These are phyloP conservation scores for Russula griseocarnosa DNA, from an alignment of 768 basidiomycete species.

Conservation along the genomic window DNA sequence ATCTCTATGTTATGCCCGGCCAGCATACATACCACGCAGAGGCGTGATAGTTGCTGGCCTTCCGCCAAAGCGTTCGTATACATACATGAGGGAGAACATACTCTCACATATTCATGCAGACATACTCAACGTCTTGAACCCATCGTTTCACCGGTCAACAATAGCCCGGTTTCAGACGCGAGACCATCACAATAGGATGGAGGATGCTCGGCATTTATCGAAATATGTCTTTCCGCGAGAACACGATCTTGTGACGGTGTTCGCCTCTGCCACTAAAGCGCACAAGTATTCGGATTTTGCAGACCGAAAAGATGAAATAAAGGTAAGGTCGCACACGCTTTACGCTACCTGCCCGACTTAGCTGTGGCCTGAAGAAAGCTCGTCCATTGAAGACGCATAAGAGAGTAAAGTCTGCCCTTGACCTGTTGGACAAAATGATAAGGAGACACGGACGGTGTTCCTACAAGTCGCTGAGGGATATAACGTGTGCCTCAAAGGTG, in stretches of 20 bases:
- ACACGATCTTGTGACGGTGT: conserved; percentile 62
- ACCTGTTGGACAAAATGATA: conserved; percentile 56
- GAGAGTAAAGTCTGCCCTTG: conserved; percentile 54
- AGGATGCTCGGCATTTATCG: conserved; percentile 57
- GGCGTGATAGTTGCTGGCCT: conserved; percentile 58
- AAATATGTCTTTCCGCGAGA: conserved; percentile 87
- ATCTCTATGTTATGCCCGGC: conserved; percentile 66
- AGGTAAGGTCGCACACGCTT: conserved; percentile 40
- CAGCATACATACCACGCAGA: conserved; percentile 48
- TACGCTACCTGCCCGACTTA: conserved; percentile 4
- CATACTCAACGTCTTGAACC: conserved; percentile 55
- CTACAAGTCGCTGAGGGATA: conserved; percentile 60
- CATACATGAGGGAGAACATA: not conserved
- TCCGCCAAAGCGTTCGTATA: conserved; percentile 56
- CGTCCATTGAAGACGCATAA: conserved; percentile 68
- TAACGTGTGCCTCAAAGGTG: conserved; percentile 78
- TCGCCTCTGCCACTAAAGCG: conserved; percentile 34
- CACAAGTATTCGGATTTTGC: conserved; percentile 48
- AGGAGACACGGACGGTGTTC: conserved; percentile 65
- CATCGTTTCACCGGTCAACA: conserved; percentile 40
- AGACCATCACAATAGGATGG: conserved; percentile 45
- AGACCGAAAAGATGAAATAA: conserved; percentile 67
- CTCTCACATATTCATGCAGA: conserved; percentile 42
- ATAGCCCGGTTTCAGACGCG: conserved; percentile 34
- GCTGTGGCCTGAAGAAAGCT: conserved; percentile 32